Evolutionary conservation across 495 filamentous ascomycete genomes (phyloP).

Genomic region (Penicillium macrosclerotiorum): DNA sequence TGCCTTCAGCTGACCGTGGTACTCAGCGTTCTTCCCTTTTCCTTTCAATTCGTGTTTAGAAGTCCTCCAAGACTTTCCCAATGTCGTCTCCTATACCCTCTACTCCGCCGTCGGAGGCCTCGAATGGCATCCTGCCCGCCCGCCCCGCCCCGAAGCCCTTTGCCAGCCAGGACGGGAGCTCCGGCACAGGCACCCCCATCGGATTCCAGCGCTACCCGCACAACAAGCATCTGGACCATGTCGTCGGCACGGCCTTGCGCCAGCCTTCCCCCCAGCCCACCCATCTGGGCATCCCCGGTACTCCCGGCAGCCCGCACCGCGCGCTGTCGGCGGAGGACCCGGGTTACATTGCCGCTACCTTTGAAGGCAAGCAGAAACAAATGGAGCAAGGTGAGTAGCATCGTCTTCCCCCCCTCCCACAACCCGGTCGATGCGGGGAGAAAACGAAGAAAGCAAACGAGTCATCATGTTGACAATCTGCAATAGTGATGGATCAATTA

Average conservation of each 20-base stretch:
- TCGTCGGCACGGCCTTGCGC: conserved; percentile 55
- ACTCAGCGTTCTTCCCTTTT: conserved; percentile 17
- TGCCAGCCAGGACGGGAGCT: conserved; percentile 36
- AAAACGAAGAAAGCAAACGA: no score
- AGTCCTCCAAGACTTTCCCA: not conserved
- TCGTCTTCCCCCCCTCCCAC: no score
- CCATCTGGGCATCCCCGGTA: conserved; percentile 74
- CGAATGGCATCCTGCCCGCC: conserved; percentile 36
- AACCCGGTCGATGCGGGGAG: no score
- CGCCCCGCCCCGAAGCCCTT: conserved; percentile 37
- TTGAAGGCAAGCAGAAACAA: conserved; percentile 90
- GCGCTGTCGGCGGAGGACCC: conserved; percentile 86
- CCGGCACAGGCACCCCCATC: conserved; percentile 45
- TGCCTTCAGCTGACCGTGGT: conserved; percentile 12
- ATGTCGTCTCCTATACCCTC: conserved; percentile 40
- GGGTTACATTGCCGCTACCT: conserved; percentile 92
- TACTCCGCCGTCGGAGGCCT: conserved; percentile 30
- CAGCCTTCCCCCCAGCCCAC: conserved; percentile 89
- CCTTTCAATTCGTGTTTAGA: conserved; percentile 14
- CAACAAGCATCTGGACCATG: conserved; percentile 64
- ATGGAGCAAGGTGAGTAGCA: conserved; percentile 76
- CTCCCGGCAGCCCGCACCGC: conserved; percentile 42
- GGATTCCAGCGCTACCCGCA: conserved; percentile 50
- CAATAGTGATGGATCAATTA: conserved; percentile 65
- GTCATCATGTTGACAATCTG: conserved; percentile 8